Conservation (phyloP, 2,329 filamentous ascomycete species). For the Nemania serpens region DNA sequence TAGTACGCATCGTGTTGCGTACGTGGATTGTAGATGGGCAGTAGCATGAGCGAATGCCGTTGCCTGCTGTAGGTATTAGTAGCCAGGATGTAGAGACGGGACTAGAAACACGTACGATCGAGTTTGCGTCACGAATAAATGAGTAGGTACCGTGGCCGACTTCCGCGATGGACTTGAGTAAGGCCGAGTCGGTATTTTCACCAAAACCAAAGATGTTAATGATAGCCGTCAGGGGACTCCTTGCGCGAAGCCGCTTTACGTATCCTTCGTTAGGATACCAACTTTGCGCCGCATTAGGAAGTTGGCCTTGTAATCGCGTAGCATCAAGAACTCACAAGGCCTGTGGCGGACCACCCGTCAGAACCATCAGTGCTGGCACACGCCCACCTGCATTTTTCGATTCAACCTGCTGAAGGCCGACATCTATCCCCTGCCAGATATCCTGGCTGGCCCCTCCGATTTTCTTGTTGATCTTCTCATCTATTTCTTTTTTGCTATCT, state of each 20-base stretch:
- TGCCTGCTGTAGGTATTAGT: slow-evolving; percentile 42
- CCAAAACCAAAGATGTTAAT: slow-evolving; percentile 62
- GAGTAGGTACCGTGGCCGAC: slow-evolving; percentile 61
- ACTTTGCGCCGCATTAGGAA: slow-evolving; percentile 33
- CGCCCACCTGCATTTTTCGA: slow-evolving; percentile 40
- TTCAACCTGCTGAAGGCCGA: slow-evolving; percentile 55
- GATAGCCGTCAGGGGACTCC: slow-evolving; percentile 48
- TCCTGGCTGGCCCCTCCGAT: slow-evolving; percentile 44
- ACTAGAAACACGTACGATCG: slow-evolving; percentile 52
- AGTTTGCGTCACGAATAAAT: slow-evolving; percentile 65
- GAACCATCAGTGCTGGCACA: slow-evolving; percentile 56
- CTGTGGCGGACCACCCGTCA: slow-evolving; percentile 62
- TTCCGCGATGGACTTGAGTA: slow-evolving; percentile 65
- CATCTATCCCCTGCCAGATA: slow-evolving; percentile 62
- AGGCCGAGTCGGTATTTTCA: slow-evolving; percentile 52
- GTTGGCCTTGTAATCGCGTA: not conserved
- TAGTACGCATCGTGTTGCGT: slow-evolving; percentile 53
- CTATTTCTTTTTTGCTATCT: slow-evolving; percentile 49
- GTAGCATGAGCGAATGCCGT: slow-evolving; percentile 67
- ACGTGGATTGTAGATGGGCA: slow-evolving; percentile 64
- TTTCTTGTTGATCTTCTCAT: slow-evolving; percentile 51
- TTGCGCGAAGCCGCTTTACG: slow-evolving; percentile 55
- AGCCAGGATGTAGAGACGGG: not conserved
- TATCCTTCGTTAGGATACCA: slow-evolving; percentile 56
- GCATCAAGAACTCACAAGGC: slow-evolving; percentile 45